A percentile compares a stretch with the other conserved stretches of the same genome.
phyloP scores from a whole-genome alignment of 169 alveolate species.

The Plasmodium malariae region DNA sequence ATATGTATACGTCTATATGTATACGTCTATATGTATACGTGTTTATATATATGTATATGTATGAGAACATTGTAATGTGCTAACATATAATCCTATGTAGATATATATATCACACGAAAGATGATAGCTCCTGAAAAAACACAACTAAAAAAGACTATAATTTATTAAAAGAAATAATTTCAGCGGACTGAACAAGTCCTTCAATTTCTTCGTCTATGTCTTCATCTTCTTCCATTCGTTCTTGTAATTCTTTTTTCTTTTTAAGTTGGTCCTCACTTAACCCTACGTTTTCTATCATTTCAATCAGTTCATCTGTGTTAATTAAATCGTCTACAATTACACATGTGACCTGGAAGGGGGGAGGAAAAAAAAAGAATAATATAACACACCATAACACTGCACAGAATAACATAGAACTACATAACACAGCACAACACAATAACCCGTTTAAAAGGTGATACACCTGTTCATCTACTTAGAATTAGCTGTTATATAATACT shows the following conservation, averaged over 20 bases:
- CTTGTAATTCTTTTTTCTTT: slow-evolving; percentile 77
- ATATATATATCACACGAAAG: neutral
- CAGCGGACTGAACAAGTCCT: slow-evolving; percentile 91
- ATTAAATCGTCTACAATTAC: slow-evolving; percentile 89
- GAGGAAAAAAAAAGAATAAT: neutral
- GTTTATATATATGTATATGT: slow-evolving; percentile 2
- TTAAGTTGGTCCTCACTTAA: slow-evolving; percentile 85
- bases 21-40: neutral
- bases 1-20: too few species aligned
- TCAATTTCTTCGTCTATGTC: slow-evolving; percentile 84
- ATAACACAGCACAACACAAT: too few species aligned
- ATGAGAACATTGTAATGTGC: neutral
- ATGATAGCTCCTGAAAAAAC: neutral
- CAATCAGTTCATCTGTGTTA: slow-evolving; percentile 87
- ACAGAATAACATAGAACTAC: too few species aligned
- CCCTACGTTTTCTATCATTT: slow-evolving; percentile 88
- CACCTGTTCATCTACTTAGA: too few species aligned
- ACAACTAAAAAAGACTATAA: slow-evolving; percentile 78
- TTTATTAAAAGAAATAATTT: slow-evolving; percentile 90
- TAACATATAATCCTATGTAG: neutral
- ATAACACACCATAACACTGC: too few species aligned
- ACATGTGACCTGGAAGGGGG: slow-evolving; percentile 82
- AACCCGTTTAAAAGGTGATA: too few species aligned
- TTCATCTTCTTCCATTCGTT: slow-evolving; percentile 80
- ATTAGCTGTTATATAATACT: too few species aligned